These are phyloP conservation scores for Panellus pusillus DNA, from an alignment of 768 basidiomycete species.

Conservation along the genomic window DNA sequence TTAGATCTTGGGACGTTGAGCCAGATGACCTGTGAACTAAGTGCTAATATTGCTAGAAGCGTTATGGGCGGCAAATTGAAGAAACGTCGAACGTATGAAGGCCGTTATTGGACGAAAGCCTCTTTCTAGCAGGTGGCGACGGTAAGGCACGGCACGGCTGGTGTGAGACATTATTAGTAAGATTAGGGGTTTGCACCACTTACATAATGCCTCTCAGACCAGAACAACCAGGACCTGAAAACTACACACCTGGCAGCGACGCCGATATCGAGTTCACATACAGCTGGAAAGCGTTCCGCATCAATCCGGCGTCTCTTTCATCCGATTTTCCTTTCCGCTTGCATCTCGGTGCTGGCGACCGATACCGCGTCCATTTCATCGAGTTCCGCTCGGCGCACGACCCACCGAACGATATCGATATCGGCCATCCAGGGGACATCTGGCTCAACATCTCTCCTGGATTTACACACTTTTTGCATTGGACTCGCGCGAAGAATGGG, in stretches of 20 bases:
- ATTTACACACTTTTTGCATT: slow-evolving; percentile 4
- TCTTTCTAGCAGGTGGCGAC: too few relatives aligned
- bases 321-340: slow-evolving; percentile 5
- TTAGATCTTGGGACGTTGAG: too few relatives aligned
- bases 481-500: slow-evolving; percentile 1
- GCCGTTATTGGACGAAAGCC: too few relatives aligned
- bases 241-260: background rate
- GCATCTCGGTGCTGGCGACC: background rate
- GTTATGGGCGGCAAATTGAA: too few relatives aligned
- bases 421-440: slow-evolving; percentile 10
- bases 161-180: too few relatives aligned
- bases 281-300: slow-evolving; percentile 1
- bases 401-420: slow-evolving; percentile 4
- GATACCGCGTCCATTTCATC: slow-evolving; percentile 4
- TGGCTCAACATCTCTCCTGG: slow-evolving; percentile 11
- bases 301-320: background rate
- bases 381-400: slow-evolving; percentile 8
- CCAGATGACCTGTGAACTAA: too few relatives aligned
- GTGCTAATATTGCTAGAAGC: too few relatives aligned
- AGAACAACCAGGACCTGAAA: slow-evolving; percentile 4
- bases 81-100: too few relatives aligned
- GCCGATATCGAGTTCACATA: background rate
- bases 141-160: too few relatives aligned
- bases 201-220: slow-evolving; percentile 1
- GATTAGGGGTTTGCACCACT: too few relatives aligned